Evolutionary conservation across 2,329 filamentous ascomycete genomes (phyloP), one percentile per base, ranked within the genome.

Genomic region (Neofusicoccum sp.): DNA sequence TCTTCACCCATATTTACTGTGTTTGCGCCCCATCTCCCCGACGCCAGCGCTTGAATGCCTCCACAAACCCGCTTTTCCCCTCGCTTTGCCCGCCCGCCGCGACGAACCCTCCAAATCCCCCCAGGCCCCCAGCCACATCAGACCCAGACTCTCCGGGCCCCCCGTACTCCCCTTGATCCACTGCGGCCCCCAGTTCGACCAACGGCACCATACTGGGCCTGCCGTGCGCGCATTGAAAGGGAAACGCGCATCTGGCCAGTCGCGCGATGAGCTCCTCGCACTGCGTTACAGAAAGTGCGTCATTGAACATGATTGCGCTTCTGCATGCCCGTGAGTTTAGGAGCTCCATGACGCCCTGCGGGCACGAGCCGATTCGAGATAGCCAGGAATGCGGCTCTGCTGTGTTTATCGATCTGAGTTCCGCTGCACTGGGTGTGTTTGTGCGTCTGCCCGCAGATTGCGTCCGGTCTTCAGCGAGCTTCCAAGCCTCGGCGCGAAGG

Each of bases 251-350:
- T 0, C 70, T 71, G 0, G 84, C 82, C n/a, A 95, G 76, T 3
- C 80, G 80, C 1, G 61, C 65, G 0, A 94, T 73, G 37, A 95
- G 74, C 0, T 74, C 71, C 8, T 76, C 67, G 68, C 91, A 94
- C 66, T 92, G 82, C 0, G 80, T 75, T 0, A 72, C 66, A 0
- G 80, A 81, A 6, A 95, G 76, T 5, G 78, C 71, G 70, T 96
- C 92, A 68, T 94, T 94, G 76, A 96, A 96, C 90, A 93, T 94
- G 72, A 95, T 87, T 2, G 92, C 90, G 39, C 89, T 91, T 60
- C 90, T 83, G 70, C 91, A 95, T 1, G 91, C 87, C 62, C 89
- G 84, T 0, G 90, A 93, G 70, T 92, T 89, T 4, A 94, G 77
- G 71, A 94, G 77, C 34, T 96, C 90, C 3, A 96, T 69, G 11